A percentile compares a stretch with the other conserved stretches of the same genome.
Conservation (phyloP, 768 basidiomycete genomes). For the Botryobasidium botryosum region DNA sequence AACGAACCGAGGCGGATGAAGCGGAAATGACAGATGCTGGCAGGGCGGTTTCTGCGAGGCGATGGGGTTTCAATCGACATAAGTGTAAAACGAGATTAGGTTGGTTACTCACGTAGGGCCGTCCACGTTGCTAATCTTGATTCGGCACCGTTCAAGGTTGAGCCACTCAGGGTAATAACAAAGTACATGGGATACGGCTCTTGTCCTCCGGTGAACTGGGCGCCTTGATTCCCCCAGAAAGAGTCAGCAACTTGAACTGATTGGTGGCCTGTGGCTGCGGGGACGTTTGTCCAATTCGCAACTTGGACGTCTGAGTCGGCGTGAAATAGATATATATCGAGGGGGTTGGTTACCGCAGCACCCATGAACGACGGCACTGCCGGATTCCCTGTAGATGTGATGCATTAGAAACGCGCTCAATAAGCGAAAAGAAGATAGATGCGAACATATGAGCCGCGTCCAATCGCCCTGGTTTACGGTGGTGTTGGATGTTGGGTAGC, state of each 20-base stretch:
- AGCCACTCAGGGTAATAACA: constrained; percentile 46
- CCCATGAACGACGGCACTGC: too few relatives aligned
- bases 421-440: constrained; percentile 1
- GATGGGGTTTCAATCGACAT: constrained; percentile 9
- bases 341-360: too few relatives aligned
- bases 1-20: constrained; percentile 23
- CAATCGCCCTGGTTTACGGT: constrained; percentile 55
- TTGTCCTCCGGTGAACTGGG: constrained; percentile 29
- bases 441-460: constrained; percentile 57
- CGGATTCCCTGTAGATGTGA: constrained; percentile 11
- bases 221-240: constrained; percentile 49
- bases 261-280: constrained; percentile 37
- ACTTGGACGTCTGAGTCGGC: constrained; percentile 44
- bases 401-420: constrained; percentile 23
- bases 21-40: constrained; percentile 47
- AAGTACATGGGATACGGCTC: constrained; percentile 58
- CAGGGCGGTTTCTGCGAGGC: constrained; percentile 48
- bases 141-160: constrained; percentile 36
- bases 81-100: not conserved
- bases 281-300: constrained; percentile 28
- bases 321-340: constrained; percentile 62
- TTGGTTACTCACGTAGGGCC: constrained; percentile 54
- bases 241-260: constrained; percentile 48
- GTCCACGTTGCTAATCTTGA: constrained; percentile 55
- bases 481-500: constrained; percentile 45